Evolutionary conservation across 208 protist genomes (phyloP).

Genomic region (Crithidia mellificae): DNA sequence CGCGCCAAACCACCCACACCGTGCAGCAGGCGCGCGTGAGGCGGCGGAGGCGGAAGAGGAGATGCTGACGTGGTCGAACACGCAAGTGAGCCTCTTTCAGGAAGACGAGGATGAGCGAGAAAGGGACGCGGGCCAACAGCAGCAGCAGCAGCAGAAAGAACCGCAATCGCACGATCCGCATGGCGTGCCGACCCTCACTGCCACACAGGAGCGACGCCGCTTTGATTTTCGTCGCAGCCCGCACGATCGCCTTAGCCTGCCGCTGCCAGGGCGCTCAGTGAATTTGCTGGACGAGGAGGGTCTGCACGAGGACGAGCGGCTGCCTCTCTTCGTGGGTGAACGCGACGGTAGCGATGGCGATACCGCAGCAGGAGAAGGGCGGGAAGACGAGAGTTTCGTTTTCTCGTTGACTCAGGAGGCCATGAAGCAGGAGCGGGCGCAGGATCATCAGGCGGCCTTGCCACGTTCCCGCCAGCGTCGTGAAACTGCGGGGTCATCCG

Average conservation of each 20-base stretch:
- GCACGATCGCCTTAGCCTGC: conserved; percentile 26
- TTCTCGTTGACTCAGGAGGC: conserved; percentile 45
- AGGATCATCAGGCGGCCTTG: conserved; percentile 18
- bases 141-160: too few relatives aligned
- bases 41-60: not conserved
- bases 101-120: conserved; percentile 20
- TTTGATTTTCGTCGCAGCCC: conserved; percentile 6
- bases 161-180: too few relatives aligned
- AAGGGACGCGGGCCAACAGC: not conserved
- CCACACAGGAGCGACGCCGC: conserved; percentile 22
- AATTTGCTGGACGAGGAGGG: conserved; percentile 37
- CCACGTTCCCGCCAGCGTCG: conserved; percentile 14
- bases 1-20: too few relatives aligned
- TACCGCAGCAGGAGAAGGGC: not conserved
- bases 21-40: too few relatives aligned
- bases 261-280: conserved; percentile 21
- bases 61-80: conserved; percentile 16
- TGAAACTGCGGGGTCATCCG: not conserved
- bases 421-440: conserved; percentile 22
- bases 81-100: conserved; percentile 32
- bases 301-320: conserved; percentile 28
- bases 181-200: not conserved
- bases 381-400: conserved; percentile 2
- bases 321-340: conserved; percentile 21
- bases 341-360: not conserved